These are phyloP conservation scores for Mycena haematopus DNA, from an alignment of 768 basidiomycete genomes.

Conservation along the genomic window DNA sequence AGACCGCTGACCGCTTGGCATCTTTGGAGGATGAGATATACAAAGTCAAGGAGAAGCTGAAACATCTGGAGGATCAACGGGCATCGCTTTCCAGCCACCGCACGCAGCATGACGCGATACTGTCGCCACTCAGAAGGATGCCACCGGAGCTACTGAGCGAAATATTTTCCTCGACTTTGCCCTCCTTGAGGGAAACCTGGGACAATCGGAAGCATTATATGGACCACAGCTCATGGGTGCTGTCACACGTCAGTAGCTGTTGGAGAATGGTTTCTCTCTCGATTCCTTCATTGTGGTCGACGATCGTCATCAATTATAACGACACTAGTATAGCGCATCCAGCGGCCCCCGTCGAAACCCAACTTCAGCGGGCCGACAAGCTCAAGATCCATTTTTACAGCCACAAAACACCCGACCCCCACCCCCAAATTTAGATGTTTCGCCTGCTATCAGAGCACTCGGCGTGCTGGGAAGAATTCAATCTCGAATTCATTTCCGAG, in stretches of 20 bases:
- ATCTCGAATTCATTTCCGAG: background rate
- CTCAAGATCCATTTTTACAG: slow-evolving; percentile 8
- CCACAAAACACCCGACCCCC: background rate
- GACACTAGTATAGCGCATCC: no score
- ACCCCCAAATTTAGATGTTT: background rate
- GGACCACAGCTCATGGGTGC: background rate
- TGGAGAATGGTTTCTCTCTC: background rate
- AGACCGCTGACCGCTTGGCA: background rate
- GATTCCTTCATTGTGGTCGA: background rate
- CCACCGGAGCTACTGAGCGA: background rate
- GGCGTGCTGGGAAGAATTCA: slow-evolving; percentile 4
- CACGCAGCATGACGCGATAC: background rate
- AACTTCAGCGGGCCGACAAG: background rate
- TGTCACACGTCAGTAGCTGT: background rate
- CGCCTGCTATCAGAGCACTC: background rate
- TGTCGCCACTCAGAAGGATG: background rate
- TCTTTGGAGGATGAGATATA: background rate
- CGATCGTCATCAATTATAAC: background rate
- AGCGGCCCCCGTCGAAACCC: background rate
- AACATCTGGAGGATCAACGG: background rate
- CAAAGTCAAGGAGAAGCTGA: background rate
- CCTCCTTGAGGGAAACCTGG: background rate
- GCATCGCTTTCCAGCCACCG: background rate
- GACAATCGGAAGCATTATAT: background rate
- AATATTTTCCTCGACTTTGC: background rate